Base-by-base conservation (phyloP, 129 eudicot genomes). In the Apium graveolens region DNA sequence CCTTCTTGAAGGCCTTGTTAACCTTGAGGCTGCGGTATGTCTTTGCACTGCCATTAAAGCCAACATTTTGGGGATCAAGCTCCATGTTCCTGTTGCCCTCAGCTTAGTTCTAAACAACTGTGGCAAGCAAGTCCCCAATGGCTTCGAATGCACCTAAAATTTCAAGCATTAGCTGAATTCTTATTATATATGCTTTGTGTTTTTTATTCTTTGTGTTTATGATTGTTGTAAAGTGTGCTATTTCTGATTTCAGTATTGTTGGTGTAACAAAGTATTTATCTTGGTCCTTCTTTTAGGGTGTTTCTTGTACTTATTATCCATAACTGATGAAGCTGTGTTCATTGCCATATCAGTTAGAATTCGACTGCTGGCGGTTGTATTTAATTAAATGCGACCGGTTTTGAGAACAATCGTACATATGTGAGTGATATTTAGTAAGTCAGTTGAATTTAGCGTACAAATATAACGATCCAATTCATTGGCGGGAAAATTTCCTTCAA, bases 11-110 rank as follows among this genome's bases (percentile, higher is more conserved):
- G 96, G 91, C 32, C 86, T 88, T 35, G 85, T 70, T 18, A 90
- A 88, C 70, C 89, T 90, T 0, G 96, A 90, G 78, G 96, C 92
- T 3, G 96, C 96, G 0, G 76, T 85, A 3, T 91, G 96, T 82
- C 91, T 91, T 57, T 91, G 96, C 86, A 88, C 90, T 68, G 92
- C 89, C 68, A 83, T 91, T 24, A 86, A 84, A 75, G 89, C 91
- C 8, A 86, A 86, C 41, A 11, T 91, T 82, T 79, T 91, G 73
- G 91, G 93, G 21, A 86, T 84, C 38, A 84, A 88, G 77, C 87
- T 90, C 11, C 84, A 90, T 79, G 48, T 90, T 11, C 92, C 96
- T 10, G 17, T 88, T 5, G 81, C 96, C 8, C 90, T 90, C 45
- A 87, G 87, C 81, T 84, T 87, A 84, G 90, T 90, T 74, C 87